Percentiles rank a stretch among this genome's conserved stretches.
phyloP scores from a whole-genome alignment of 2,329 filamentous ascomycete species.

The Fusarium euwallaceae region DNA sequence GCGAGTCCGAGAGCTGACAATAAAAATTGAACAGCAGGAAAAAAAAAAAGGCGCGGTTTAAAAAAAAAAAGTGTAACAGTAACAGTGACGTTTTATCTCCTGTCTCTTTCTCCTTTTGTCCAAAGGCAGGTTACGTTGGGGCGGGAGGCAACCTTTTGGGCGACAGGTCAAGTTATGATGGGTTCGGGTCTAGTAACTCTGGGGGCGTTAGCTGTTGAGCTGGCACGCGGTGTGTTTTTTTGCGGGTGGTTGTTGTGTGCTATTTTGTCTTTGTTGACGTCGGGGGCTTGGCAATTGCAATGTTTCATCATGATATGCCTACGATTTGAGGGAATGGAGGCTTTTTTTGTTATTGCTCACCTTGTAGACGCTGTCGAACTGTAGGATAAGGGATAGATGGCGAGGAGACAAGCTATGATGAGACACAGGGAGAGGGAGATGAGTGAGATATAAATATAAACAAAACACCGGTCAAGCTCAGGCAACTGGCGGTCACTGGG shows the following conservation, averaged over 20 bases:
- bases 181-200: background rate
- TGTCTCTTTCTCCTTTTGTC: background rate
- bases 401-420: conserved; percentile 9
- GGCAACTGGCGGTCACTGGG: background rate
- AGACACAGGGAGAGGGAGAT: conserved; percentile 13
- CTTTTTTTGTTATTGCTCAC: conserved; percentile 1
- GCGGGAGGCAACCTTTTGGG: background rate
- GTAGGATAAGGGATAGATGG: background rate
- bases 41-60: background rate
- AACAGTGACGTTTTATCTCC: conserved; percentile 29
- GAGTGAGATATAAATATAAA: conserved; percentile 19
- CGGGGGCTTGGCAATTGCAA: conserved; percentile 24
- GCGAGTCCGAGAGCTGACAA: conserved; percentile 25
- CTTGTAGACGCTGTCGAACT: background rate
- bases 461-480: background rate
- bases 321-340: conserved; percentile 36
- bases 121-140: background rate
- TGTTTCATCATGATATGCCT: conserved; percentile 26
- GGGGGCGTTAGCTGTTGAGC: conserved; percentile 10
- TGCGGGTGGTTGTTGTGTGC: background rate
- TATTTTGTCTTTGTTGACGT: conserved; percentile 16
- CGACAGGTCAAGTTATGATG: conserved; percentile 12
- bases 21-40: conserved; percentile 15
- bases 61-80: conserved; percentile 9
- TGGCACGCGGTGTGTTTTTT: background rate